Conservation (phyloP, 192 early-diverging fungal genomes). For the Dissophora globulifera region DNA sequence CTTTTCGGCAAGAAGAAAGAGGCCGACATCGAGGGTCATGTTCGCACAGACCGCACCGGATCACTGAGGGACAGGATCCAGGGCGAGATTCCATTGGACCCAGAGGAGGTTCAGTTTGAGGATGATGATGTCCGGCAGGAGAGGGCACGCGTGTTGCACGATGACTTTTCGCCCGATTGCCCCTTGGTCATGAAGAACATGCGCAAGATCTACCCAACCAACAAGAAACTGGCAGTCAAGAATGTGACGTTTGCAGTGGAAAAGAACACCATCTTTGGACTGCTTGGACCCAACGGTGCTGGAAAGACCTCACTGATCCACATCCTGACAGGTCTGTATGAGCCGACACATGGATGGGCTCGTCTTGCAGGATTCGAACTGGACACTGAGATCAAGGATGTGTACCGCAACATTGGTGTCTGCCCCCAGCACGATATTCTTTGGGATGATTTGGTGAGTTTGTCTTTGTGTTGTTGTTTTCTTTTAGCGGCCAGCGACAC, state of each 20-base stretch:
- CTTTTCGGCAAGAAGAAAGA: constrained; percentile 41
- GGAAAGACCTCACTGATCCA: constrained; percentile 79
- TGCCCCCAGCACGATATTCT: constrained; percentile 81
- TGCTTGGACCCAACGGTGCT: constrained; percentile 76
- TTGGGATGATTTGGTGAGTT: constrained; percentile 72
- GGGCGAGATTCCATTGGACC: constrained; percentile 48
- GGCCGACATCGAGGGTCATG: constrained; percentile 28
- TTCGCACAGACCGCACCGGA: constrained; percentile 18
- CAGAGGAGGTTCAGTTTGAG: constrained; percentile 62
- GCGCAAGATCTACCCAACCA: constrained; percentile 65
- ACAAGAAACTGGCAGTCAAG: constrained; percentile 72
- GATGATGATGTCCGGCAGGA: constrained; percentile 76
- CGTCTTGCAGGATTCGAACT: constrained; percentile 67
- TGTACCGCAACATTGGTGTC: constrained; percentile 73
- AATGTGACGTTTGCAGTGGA: constrained; percentile 74
- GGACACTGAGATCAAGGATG: constrained; percentile 58
- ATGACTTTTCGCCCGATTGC: constrained; percentile 44
- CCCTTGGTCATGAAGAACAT: constrained; percentile 69
- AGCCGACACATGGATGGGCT: constrained; percentile 65
- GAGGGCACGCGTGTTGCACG: constrained; percentile 58
- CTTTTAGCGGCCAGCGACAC: not conserved
- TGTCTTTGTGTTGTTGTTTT: not conserved
- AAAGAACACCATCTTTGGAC: constrained; percentile 69
- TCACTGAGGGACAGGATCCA: constrained; percentile 28
- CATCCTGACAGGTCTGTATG: constrained; percentile 77